Percentiles rank a stretch among this genome's conserved stretches.
phyloP scores from a whole-genome alignment of 257 asterid genomes.

The Thymus mandschuricus region DNA sequence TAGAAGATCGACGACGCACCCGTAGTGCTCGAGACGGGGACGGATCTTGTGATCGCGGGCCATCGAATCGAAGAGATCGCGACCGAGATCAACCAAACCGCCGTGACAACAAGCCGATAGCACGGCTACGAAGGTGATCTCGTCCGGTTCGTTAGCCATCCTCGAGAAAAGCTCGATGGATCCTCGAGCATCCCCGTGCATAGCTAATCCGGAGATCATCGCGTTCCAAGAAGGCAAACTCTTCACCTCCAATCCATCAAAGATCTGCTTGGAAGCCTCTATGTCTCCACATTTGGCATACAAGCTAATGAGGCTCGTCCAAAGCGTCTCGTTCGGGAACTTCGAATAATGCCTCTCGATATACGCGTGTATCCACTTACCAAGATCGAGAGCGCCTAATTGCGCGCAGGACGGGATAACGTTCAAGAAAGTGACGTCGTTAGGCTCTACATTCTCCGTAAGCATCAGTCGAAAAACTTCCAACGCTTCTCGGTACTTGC shows the following conservation, averaged over 20 bases:
- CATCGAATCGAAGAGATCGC: slow-evolving; percentile 41
- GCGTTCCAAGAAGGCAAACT: slow-evolving; percentile 49
- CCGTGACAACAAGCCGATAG: slow-evolving; percentile 52
- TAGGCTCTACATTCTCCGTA: slow-evolving; percentile 37
- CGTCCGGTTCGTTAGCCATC: slow-evolving; percentile 45
- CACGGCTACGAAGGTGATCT: slow-evolving; percentile 46
- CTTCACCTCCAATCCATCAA: slow-evolving; percentile 25
- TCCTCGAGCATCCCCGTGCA: slow-evolving; percentile 46
- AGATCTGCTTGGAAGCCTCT: slow-evolving; percentile 46
- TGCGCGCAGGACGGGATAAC: slow-evolving; percentile 53
- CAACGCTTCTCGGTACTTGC: slow-evolving; percentile 41
- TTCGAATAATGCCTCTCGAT: slow-evolving; percentile 37
- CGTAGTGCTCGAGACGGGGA: slow-evolving; percentile 50
- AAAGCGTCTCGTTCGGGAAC: slow-evolving; percentile 46
- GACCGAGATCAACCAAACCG: slow-evolving; percentile 47
- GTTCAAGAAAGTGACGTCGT: slow-evolving; percentile 49
- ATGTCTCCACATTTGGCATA: slow-evolving; percentile 54
- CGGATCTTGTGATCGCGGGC: slow-evolving; percentile 32
- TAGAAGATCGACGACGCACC: slow-evolving; percentile 49
- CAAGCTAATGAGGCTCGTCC: slow-evolving; percentile 51
- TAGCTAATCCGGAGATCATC: slow-evolving; percentile 52
- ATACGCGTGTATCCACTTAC: slow-evolving; percentile 49
- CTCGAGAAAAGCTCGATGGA: slow-evolving; percentile 43
- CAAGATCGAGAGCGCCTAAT: slow-evolving; percentile 52
- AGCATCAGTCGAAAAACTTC: slow-evolving; percentile 40